Percentiles rank a stretch among this genome's conserved stretches.
Conservation (phyloP, 257 asterid species). For the Ajuga chamaepitys region DNA sequence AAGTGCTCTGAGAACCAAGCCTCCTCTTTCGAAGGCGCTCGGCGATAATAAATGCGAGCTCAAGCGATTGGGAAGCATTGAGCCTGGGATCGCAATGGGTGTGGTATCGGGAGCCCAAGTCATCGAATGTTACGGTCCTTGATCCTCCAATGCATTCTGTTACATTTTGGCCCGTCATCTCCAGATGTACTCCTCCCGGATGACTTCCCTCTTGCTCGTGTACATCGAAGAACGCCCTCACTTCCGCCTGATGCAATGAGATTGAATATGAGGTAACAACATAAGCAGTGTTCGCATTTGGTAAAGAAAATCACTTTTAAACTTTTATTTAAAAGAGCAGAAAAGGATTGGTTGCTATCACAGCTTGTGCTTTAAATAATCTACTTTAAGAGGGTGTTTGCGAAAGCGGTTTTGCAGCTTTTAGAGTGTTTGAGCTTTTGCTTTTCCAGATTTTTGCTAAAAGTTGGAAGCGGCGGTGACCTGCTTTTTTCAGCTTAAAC, state of each 20-base stretch:
- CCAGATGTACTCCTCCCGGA: conserved; percentile 78
- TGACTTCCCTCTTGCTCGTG: conserved; percentile 89
- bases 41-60: conserved; percentile 66
- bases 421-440: too few relatives aligned
- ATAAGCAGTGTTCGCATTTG: not conserved
- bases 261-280: not conserved
- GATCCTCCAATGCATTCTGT: conserved; percentile 90
- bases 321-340: not conserved
- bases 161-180: conserved; percentile 88
- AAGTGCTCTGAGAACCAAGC: conserved; percentile 28
- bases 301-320: not conserved
- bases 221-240: conserved; percentile 80
- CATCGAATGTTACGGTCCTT: conserved; percentile 65
- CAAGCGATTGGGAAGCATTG: conserved; percentile 74
- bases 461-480: too few relatives aligned
- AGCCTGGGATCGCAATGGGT: conserved; percentile 82
- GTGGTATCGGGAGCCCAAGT: conserved; percentile 75
- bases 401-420: too few relatives aligned
- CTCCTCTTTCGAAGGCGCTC: conserved; percentile 76
- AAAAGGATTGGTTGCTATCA: too few relatives aligned
- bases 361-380: too few relatives aligned
- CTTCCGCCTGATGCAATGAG: conserved; percentile 50
- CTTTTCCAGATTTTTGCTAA: too few relatives aligned
- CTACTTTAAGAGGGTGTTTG: too few relatives aligned
- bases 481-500: too few relatives aligned